Percentiles rank a stretch among this genome's conserved stretches.
These are phyloP conservation scores for Arbutus unedo DNA, from an alignment of 148 eudicot genomes.

Conservation along the genomic window DNA sequence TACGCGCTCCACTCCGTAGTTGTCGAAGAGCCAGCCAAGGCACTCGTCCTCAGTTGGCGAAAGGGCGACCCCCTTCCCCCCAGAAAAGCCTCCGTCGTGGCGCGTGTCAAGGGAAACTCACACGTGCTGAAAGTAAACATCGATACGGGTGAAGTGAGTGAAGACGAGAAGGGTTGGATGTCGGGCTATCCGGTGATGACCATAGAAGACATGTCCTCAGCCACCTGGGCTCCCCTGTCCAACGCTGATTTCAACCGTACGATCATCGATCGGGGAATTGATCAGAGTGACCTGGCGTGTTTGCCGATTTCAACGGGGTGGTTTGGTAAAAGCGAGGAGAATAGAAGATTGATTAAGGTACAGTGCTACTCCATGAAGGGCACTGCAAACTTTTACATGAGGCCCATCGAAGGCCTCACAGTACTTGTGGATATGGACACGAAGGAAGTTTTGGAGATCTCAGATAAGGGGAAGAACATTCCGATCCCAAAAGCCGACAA, in stretches of 20 bases:
- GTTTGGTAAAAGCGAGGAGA: slow-evolving; percentile 75
- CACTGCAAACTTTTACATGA: slow-evolving; percentile 94
- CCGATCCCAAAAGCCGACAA: slow-evolving; percentile 75
- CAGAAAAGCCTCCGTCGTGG: slow-evolving; percentile 67
- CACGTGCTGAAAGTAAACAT: slow-evolving; percentile 55
- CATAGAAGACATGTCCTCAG: slow-evolving; percentile 72
- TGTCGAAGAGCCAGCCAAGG: slow-evolving; percentile 73
- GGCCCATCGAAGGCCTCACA: slow-evolving; percentile 91
- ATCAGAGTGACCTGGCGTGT: slow-evolving; percentile 71
- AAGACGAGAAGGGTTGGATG: slow-evolving; percentile 24
- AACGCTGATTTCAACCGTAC: slow-evolving; percentile 73
- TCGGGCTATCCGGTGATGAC: slow-evolving; percentile 93
- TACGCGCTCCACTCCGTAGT: slow-evolving; percentile 67
- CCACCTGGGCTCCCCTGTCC: slow-evolving; percentile 60
- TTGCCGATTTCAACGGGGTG: slow-evolving; percentile 84
- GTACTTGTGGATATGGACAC: slow-evolving; percentile 82
- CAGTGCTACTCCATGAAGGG: slow-evolving; percentile 73
- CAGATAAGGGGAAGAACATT: slow-evolving; percentile 57
- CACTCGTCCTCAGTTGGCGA: slow-evolving; percentile 52
- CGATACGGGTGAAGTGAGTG: slow-evolving; percentile 40
- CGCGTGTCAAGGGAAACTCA: slow-evolving; percentile 52
- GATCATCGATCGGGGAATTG: slow-evolving; percentile 65
- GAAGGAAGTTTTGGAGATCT: slow-evolving; percentile 52
- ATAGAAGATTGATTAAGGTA: slow-evolving; percentile 68
- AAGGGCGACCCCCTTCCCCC: slow-evolving; percentile 63